Evolutionary conservation across 495 filamentous ascomycete species (phyloP), one percentile per base, ranked within the genome.

Genomic region (Bathelium albidoporum): DNA sequence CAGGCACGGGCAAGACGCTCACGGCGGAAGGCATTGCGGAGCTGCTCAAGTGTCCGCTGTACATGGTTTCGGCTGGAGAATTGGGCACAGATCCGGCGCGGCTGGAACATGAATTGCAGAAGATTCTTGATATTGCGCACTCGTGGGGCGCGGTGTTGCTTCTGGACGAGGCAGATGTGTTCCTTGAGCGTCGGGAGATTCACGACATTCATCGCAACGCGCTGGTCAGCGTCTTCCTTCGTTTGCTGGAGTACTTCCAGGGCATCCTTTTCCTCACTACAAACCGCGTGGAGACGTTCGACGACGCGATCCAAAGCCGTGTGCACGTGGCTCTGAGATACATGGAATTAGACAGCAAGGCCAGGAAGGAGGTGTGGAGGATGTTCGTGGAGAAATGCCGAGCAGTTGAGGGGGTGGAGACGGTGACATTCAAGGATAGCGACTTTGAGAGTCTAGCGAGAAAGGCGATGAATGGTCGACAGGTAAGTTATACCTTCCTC

Each of bases 21-120:
- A 95, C 91, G 0, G 91, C 89, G 2, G 91, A 95, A 69, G 87
- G 88, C 18, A 94, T 96, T 65, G 87, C 87, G 2, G 91, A 94
- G 71, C 81, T 91, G 2, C 83, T 95, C 44, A 84, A 87, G 68
- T 86, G 88, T 39, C 91, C 91, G 1, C 76, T 96, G 12, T 95
- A 95, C 71, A 90, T 87, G 83, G 89, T 94, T 62, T 85, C 81
- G 52, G 88, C 88, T 1, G 89, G 89, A 34, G 90, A 94, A 68
- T 75, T 95, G 0, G 91, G 91, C 45, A 95, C 88, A 0, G 87
- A 92, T 69, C 83, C 87, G 2, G 78, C 85, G n/a, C 83, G 80
- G 20, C 79, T 96, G 9, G 91, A 95, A 73, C 76, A 74, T n/a
- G 86, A 92, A 67, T 81, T 96, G 18, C 87, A 87, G 65, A 87